Evolutionary conservation across 2,329 filamentous ascomycete genomes (phyloP), one percentile per base, ranked within the genome.

Genomic region (Epichloe amarillans): DNA sequence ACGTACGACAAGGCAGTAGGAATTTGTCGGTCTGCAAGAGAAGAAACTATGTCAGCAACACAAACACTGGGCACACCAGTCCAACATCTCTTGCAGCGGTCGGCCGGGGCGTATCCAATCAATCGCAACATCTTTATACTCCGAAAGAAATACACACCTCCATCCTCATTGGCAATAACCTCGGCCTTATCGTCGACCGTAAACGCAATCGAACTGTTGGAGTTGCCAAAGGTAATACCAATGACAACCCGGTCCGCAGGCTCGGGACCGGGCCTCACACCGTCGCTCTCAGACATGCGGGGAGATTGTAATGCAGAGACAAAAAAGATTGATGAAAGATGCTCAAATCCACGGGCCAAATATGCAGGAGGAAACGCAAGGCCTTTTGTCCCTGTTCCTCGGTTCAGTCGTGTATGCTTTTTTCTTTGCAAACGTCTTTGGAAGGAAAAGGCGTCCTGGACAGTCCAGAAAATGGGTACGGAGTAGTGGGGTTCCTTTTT

Each of bases 121-220:
- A 30, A 30, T 30, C 30, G 35, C 40, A 39, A 35, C 41, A 6
- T 10, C 19, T 4, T 15, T 23, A 14, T 15, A 19, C 7, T 14
- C 15, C 3, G 7, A 37, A 26, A n/a, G 47, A 44, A 21, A n/a
- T 40, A 71, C 81, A 64, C 67, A 89, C 88, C 88, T 76, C 93
- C 93, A 66, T 97, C 93, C 74, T 97, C 93, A 72, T 98, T 97
- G 64, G 93, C 93, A 72, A 98, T 97, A 57, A 98, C 91, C 68
- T 96, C 88, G 57, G 89, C 84, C 76, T 94, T 95, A 70, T 94
- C 91, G 64, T 97, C 91, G 55, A 84, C 80, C 45, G 90, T 95
- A 67, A 83, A 89, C 61, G 91, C 91, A 72, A 98, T 96, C 54
- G 89, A 96, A 74, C 88, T 94, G 82, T 95, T 95, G 55, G 89